phyloP scores from a whole-genome alignment of 2,329 filamentous ascomycete genomes.

The Talaromyces sp. region DNA sequence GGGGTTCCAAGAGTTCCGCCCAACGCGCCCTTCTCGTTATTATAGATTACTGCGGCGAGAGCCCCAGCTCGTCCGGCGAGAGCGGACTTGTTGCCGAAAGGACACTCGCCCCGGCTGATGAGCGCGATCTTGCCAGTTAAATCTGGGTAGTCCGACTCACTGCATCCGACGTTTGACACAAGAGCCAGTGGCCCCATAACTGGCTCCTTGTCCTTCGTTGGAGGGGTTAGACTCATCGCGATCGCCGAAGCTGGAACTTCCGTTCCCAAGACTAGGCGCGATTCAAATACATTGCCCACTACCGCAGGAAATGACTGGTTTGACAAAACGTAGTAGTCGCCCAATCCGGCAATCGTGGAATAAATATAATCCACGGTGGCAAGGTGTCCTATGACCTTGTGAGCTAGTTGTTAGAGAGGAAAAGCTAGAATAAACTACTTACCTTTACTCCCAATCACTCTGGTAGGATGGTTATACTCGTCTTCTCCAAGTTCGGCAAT shows the following conservation, averaged over 20 bases:
- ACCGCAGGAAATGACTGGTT: neutral
- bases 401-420: neutral
- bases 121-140: slow-evolving; percentile 66
- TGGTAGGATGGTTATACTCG: neutral
- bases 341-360: neutral
- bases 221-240: slow-evolving; percentile 64
- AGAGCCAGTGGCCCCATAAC: slow-evolving; percentile 60
- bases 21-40: slow-evolving; percentile 62
- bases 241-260: slow-evolving; percentile 50
- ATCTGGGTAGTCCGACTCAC: slow-evolving; percentile 60
- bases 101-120: slow-evolving; percentile 65
- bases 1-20: slow-evolving; percentile 44
- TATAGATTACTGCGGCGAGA: slow-evolving; percentile 69
- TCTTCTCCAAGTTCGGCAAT: neutral
- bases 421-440: neutral
- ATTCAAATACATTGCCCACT: neutral
- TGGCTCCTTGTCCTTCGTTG: slow-evolving; percentile 27
- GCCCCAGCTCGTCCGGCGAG: slow-evolving; percentile 68
- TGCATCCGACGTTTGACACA: slow-evolving; percentile 62
- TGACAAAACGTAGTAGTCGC: neutral
- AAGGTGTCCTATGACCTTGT: neutral
- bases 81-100: slow-evolving; percentile 69
- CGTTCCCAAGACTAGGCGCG: slow-evolving; percentile 43
- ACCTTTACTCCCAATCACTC: neutral
- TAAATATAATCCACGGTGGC: neutral